Percentiles rank a stretch among this genome's conserved stretches.
These are phyloP conservation scores for Gracilaria domingensis DNA, from an alignment of 23 red algal genomes.

Conservation along the genomic window DNA sequence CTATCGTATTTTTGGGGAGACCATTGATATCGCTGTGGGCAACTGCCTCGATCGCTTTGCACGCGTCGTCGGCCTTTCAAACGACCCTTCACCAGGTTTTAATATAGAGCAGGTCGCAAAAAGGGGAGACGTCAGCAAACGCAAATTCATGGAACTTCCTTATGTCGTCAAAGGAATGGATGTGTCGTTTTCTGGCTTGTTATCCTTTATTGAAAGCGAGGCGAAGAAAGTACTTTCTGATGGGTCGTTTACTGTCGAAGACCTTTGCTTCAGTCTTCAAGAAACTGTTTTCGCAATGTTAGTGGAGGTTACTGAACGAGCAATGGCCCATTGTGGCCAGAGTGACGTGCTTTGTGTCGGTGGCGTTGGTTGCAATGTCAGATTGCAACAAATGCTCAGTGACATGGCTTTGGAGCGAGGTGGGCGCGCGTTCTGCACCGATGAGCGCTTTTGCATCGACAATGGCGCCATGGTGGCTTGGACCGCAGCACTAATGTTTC, in stretches of 20 bases:
- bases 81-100: constrained; percentile 93
- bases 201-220: constrained; percentile 84
- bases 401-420: constrained; percentile 84
- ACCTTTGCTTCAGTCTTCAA: constrained; percentile 97
- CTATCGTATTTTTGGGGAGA: constrained; percentile 99
- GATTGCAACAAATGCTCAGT: constrained; percentile 94
- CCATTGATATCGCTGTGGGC: constrained; percentile 99
- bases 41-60: constrained; percentile 99
- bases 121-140: constrained; percentile 32
- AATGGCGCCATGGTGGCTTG: constrained; percentile 99
- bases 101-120: constrained; percentile 96
- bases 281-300: constrained; percentile 99
- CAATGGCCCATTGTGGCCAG: constrained; percentile 96
- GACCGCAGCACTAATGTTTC: constrained; percentile 85
- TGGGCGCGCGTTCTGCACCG: constrained; percentile 90
- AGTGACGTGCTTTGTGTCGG: constrained; percentile 95
- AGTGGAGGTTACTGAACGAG: constrained; percentile 97
- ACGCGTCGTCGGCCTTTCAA: constrained; percentile 88
- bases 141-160: constrained; percentile 83
- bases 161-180: constrained; percentile 99
- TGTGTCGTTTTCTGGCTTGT: constrained; percentile 96
- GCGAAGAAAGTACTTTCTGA: constrained; percentile 52
- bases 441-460: constrained; percentile 99
- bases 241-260: constrained; percentile 65
- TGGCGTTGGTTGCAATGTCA: constrained; percentile 97